phyloP scores from a whole-genome alignment of 1,139 yeast genomes.

The Geotrichum fermentans region DNA sequence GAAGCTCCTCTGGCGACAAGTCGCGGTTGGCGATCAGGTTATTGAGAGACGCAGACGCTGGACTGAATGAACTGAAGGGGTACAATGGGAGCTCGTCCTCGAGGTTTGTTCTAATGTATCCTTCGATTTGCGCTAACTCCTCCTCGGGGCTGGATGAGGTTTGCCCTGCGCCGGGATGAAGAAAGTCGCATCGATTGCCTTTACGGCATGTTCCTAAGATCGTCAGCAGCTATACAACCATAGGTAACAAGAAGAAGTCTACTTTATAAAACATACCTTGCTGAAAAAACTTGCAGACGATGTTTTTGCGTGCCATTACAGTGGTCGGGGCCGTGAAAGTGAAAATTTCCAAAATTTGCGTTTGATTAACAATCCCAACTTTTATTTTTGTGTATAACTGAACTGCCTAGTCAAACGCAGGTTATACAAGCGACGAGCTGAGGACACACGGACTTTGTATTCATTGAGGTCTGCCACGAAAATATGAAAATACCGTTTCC shows the following conservation, averaged over 20 bases:
- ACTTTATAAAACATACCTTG: constrained; percentile 9
- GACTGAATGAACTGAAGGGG: constrained; percentile 14
- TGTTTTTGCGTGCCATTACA: constrained; percentile 15
- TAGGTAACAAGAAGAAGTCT: no score
- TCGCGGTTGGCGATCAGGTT: constrained; percentile 52
- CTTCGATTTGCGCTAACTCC: constrained; percentile 13
- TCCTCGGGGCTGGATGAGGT: constrained; percentile 12
- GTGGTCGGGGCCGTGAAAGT: no score
- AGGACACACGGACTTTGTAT: no score
- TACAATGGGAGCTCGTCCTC: constrained; percentile 11
- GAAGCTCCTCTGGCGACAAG: constrained; percentile 52
- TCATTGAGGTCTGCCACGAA: no score
- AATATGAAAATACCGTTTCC: no score
- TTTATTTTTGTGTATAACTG: no score
- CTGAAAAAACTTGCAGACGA: constrained; percentile 15
- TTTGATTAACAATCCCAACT: no score
- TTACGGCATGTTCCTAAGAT: constrained; percentile 25
- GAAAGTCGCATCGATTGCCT: constrained; percentile 26
- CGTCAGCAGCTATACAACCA: not conserved
- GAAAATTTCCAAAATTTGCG: no score
- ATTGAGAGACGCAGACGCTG: constrained; percentile 20
- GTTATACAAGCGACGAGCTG: no score
- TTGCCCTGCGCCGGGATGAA: constrained; percentile 23
- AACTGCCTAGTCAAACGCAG: no score
- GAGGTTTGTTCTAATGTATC: constrained; percentile 1